phyloP scores from a whole-genome alignment of 768 basidiomycete genomes.

The Peribolospora baueri region DNA sequence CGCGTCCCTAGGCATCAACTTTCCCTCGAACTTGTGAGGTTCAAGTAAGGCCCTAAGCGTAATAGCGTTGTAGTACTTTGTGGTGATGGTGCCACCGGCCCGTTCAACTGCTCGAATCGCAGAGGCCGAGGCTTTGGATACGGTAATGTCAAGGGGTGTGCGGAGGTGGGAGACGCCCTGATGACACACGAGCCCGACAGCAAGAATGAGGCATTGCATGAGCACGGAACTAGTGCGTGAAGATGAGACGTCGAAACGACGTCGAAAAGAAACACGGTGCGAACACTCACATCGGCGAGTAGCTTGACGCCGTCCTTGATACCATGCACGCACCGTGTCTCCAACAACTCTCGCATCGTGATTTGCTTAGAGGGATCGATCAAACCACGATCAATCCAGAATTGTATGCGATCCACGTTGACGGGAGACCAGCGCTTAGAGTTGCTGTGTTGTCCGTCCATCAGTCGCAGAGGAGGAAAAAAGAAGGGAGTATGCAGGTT shows the following conservation, averaged over 20 bases:
- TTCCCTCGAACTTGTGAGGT: conserved; percentile 16
- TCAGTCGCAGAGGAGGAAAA: background rate
- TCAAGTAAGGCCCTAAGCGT: conserved; percentile 35
- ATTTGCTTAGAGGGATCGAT: conserved; percentile 60
- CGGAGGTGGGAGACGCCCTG: conserved; percentile 13
- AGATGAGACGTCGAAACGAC: background rate
- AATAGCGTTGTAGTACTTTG: conserved; percentile 73
- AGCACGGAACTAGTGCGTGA: background rate
- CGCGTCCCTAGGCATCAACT: too few relatives aligned
- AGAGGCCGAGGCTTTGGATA: conserved; percentile 62
- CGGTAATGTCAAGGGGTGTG: conserved; percentile 45
- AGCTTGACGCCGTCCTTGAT: conserved; percentile 73
- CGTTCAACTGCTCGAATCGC: conserved; percentile 67
- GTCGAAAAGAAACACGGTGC: background rate
- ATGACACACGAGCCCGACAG: background rate
- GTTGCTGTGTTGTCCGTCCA: conserved; percentile 27
- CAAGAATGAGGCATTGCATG: background rate
- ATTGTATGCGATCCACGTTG: conserved; percentile 64
- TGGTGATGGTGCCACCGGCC: conserved; percentile 57
- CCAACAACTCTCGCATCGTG: conserved; percentile 58
- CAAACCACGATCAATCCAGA: conserved; percentile 71
- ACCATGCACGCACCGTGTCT: conserved; percentile 68
- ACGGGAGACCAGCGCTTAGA: conserved; percentile 54
- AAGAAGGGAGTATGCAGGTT: background rate
- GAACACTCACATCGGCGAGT: conserved; percentile 42